Percentiles rank a stretch among this genome's conserved stretches.
These are phyloP conservation scores for Xylaria sp. DNA, from an alignment of 2,329 filamentous ascomycete genomes.

Conservation along the genomic window DNA sequence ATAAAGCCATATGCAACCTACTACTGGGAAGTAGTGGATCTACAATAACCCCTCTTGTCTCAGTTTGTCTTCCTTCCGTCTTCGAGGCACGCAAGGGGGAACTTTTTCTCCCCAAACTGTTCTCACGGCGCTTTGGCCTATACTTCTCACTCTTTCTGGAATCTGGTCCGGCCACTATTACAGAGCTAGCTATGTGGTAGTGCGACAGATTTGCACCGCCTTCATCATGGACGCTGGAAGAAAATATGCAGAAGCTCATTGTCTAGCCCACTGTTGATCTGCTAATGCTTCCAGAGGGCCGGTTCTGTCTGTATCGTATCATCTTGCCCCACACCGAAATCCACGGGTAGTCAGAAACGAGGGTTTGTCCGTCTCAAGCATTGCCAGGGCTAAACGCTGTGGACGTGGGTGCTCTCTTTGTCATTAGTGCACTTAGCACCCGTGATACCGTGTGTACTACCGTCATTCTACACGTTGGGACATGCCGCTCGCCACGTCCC, in stretches of 20 bases:
- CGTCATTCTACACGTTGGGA: slow-evolving; percentile 8
- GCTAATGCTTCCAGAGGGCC: no score
- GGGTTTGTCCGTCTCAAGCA: not conserved
- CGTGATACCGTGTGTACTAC: not conserved
- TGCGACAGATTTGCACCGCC: not conserved
- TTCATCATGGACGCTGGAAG: not conserved
- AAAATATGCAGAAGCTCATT: not conserved
- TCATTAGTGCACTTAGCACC: not conserved
- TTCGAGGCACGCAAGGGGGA: not conserved
- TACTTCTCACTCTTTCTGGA: not conserved
- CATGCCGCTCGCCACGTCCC: slow-evolving; percentile 10
- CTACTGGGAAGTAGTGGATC: not conserved
- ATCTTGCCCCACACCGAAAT: not conserved
- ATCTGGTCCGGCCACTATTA: not conserved
- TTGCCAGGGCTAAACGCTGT: not conserved
- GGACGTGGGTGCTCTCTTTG: not conserved
- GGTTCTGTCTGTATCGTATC: not conserved
- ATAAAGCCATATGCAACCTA: not conserved
- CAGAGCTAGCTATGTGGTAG: not conserved
- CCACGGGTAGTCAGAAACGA: not conserved
- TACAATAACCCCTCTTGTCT: not conserved
- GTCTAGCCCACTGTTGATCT: not conserved
- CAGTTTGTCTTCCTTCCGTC: slow-evolving; percentile 6
- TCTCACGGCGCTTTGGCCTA: not conserved
- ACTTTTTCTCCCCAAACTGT: not conserved